Base-by-base conservation (phyloP, 768 basidiomycete species). In the Leccinum ochraceum region DNA sequence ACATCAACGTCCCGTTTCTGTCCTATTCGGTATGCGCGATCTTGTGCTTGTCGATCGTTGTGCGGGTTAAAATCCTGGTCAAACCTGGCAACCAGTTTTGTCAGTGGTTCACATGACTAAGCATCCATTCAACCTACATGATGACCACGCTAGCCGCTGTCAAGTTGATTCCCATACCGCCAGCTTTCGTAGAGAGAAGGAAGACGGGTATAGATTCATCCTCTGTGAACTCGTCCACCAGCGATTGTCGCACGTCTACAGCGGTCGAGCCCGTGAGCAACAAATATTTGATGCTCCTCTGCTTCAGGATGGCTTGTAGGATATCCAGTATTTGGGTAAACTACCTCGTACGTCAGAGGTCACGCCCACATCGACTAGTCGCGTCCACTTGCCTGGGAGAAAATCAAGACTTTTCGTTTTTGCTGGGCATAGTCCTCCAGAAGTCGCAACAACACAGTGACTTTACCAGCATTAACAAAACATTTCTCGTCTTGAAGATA, bases 1-100 rank as follows among this genome's bases (percentile, higher is more conserved):
- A 98, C 94, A 34, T 96, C 94, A 10, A 98, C 96, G 64, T 96
- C 88, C 54, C 88, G 86, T 71, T 92, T 94, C 74, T 97, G 95
- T 24, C 94, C 96, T 64, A 99, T 97, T 28, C 97, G 90, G 75
- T 98, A 98, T 26, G 95, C 95, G 36, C 97, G 87, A 74, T 99
- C 97, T 61, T 96, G 94, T 1, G 97, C 97, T 77, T 99, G 97
- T 62, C 90, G 86, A 75, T 98, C 97, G 72, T 99, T 99, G 76
- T 94, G 92, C 4, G 92, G 92, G 72, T 98, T 98, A 77, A 98
- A 99, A 73, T 98, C 96, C 71, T 96, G 95, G 71, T 99, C 96
- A 71, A 95, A 97, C 86, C 89, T 91, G 60, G 30, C 48, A 60
- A 73, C 55, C 51, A n/a, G 65, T 48, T 26, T 2, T 48, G 24